These are phyloP conservation scores for Jacaranda copaia DNA, from an alignment of 257 asterid genomes.

Conservation along the genomic window DNA sequence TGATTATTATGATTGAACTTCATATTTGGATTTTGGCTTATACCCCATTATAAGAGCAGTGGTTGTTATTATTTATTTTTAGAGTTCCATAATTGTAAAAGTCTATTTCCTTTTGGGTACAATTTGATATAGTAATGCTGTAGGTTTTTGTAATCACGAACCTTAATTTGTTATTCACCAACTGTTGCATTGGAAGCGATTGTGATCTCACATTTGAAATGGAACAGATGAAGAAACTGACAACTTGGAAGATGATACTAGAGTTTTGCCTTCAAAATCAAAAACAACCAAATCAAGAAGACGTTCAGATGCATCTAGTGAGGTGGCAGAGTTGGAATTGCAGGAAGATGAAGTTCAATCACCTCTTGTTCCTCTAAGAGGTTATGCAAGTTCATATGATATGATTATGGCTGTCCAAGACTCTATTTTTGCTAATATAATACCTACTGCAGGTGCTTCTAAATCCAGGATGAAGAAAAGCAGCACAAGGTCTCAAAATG, in stretches of 20 bases:
- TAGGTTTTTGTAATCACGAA: not conserved
- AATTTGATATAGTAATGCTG: not conserved
- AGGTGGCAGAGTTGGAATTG: constrained; percentile 53
- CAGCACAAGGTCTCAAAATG: constrained; percentile 45
- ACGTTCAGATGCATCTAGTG: constrained; percentile 61
- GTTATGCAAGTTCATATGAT: constrained; percentile 41
- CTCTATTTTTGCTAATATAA: constrained; percentile 7
- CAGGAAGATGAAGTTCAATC: constrained; percentile 78
- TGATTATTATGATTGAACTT: not conserved
- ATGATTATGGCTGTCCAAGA: not conserved
- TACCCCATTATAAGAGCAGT: not conserved
- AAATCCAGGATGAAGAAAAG: constrained; percentile 57
- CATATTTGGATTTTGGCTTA: not conserved
- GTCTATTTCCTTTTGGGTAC: not conserved
- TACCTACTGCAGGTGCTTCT: constrained; percentile 60
- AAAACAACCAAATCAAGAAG: constrained; percentile 42
- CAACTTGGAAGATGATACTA: constrained; percentile 38
- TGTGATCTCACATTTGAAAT: constrained; percentile 32
- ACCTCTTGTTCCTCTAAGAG: constrained; percentile 44
- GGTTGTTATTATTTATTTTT: not conserved
- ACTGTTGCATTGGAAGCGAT: constrained; percentile 16
- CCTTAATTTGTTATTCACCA: constrained; percentile 16
- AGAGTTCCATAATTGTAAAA: not conserved
- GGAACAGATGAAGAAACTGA: constrained; percentile 64
- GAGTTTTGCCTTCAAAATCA: constrained; percentile 44